These are phyloP conservation scores for Tetrapisispora namnaoensis DNA, from an alignment of 805 yeast species.

Conservation along the genomic window DNA sequence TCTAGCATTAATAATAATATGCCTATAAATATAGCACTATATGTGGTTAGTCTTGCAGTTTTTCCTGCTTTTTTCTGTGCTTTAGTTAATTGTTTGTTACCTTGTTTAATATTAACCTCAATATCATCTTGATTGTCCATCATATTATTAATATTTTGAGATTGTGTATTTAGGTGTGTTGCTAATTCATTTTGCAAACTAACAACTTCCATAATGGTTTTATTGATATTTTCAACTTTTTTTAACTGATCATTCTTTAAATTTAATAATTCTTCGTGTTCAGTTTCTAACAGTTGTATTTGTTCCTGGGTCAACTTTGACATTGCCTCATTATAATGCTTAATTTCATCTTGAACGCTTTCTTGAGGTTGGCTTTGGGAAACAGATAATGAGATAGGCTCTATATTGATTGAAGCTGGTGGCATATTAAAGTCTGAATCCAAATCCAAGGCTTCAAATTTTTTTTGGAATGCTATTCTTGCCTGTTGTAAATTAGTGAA, in stretches of 20 bases:
- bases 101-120: slow-evolving; percentile 53
- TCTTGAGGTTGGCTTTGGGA: slow-evolving; percentile 18
- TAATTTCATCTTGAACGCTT: slow-evolving; percentile 26
- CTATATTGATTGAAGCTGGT: neutral
- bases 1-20: slow-evolving; percentile 47
- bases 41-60: slow-evolving; percentile 48
- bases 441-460: slow-evolving; percentile 27
- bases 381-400: slow-evolving; percentile 17
- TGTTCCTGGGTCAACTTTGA: slow-evolving; percentile 40
- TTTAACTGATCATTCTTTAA: slow-evolving; percentile 50
- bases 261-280: slow-evolving; percentile 45
- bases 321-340: slow-evolving; percentile 30
- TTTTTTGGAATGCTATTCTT: slow-evolving; percentile 32
- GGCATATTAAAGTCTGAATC: slow-evolving; percentile 6
- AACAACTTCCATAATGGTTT: slow-evolving; percentile 61
- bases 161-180: slow-evolving; percentile 62
- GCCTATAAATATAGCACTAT: slow-evolving; percentile 46
- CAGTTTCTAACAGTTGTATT: slow-evolving; percentile 45
- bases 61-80: slow-evolving; percentile 60
- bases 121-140: slow-evolving; percentile 60
- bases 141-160: slow-evolving; percentile 54
- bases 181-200: slow-evolving; percentile 66
- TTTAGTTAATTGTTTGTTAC: slow-evolving; percentile 57
- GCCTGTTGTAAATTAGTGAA: slow-evolving; percentile 43
- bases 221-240: slow-evolving; percentile 50